Evolutionary conservation across 106 monocot species (phyloP).

Genomic region (Vanilla planifolia): DNA sequence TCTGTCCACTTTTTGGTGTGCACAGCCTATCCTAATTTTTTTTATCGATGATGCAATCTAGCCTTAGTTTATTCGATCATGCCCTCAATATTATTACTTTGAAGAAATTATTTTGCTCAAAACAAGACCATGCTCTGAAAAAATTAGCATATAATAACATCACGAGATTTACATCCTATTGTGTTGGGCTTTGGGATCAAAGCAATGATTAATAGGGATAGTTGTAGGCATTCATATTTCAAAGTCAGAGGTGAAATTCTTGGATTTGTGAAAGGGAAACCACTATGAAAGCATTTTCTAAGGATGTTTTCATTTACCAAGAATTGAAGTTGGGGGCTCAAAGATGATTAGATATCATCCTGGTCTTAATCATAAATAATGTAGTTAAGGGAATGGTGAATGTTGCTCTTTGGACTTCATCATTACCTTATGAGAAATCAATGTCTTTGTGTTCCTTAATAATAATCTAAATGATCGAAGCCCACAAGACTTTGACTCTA

Average conservation of each 20-base stretch:
- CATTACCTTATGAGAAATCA: too few relatives aligned
- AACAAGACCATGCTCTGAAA: conserved; percentile 12
- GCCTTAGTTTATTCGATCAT: conserved; percentile 8
- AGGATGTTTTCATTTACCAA: too few relatives aligned
- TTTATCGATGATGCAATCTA: conserved; percentile 8
- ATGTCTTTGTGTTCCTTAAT: conserved; percentile 13
- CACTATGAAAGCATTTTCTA: conserved; percentile 77
- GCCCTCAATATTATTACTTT: conserved; percentile 7
- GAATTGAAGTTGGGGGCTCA: conserved; percentile 53
- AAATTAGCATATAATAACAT: conserved; percentile 16
- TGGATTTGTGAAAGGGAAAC: conserved; percentile 86
- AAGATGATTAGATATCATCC: conserved; percentile 52
- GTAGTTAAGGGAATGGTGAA: not conserved
- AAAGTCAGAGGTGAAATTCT: conserved; percentile 82
- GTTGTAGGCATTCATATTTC: conserved; percentile 24
- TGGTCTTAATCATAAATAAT: conserved; percentile 35
- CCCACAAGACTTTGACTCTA: too few relatives aligned
- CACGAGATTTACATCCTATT: conserved; percentile 16
- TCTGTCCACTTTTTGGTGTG: conserved; percentile 4
- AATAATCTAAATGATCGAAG: too few relatives aligned
- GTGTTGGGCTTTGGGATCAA: conserved; percentile 16
- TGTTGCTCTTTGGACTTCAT: conserved; percentile 14
- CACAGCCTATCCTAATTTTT: not conserved
- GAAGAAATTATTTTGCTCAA: conserved; percentile 17
- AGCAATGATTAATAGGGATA: conserved; percentile 20